Conservation (phyloP, 2,329 filamentous ascomycete genomes). For the Penicillium aurantiogriseum region DNA sequence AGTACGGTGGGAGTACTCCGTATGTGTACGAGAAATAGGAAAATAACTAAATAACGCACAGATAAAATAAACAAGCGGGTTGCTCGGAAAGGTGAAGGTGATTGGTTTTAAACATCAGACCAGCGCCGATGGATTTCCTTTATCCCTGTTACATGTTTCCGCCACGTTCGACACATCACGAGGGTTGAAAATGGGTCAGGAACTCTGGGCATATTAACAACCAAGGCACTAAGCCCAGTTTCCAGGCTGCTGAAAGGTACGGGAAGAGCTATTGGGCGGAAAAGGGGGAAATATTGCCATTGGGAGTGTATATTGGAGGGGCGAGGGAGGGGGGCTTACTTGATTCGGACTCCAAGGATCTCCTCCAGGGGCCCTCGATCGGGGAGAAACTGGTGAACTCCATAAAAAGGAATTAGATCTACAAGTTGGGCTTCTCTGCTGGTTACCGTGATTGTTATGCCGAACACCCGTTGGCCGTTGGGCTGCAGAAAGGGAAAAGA, state of each 20-base stretch:
- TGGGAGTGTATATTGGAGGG: conserved; percentile 6
- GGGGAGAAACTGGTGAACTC: conserved; percentile 16
- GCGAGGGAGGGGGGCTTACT: neutral
- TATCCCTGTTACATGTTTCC: conserved; percentile 23
- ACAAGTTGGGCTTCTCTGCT: conserved; percentile 6
- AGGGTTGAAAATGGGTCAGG: conserved; percentile 15
- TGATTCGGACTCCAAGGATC: neutral
- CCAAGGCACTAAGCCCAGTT: conserved; percentile 12
- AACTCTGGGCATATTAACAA: conserved; percentile 17
- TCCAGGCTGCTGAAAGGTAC: conserved; percentile 13
- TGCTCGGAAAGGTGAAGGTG: conserved; percentile 12
- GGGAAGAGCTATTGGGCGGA: conserved; percentile 6
- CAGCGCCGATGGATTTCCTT: conserved; percentile 3
- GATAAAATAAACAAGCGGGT: conserved; percentile 6
- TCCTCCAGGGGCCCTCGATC: conserved; percentile 9
- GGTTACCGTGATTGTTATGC: conserved; percentile 13
- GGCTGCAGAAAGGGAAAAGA: conserved; percentile 9
- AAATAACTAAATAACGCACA: conserved; percentile 1
- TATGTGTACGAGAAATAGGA: neutral
- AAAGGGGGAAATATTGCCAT: conserved; percentile 20
- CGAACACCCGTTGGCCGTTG: conserved; percentile 17
- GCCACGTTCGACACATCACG: conserved; percentile 36
- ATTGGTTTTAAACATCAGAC: conserved; percentile 14
- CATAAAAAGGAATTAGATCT: conserved; percentile 19
- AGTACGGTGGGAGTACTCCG: neutral